These are phyloP conservation scores for Coemansia asiatica DNA, from an alignment of 192 early-diverging fungal genomes.

Conservation along the genomic window DNA sequence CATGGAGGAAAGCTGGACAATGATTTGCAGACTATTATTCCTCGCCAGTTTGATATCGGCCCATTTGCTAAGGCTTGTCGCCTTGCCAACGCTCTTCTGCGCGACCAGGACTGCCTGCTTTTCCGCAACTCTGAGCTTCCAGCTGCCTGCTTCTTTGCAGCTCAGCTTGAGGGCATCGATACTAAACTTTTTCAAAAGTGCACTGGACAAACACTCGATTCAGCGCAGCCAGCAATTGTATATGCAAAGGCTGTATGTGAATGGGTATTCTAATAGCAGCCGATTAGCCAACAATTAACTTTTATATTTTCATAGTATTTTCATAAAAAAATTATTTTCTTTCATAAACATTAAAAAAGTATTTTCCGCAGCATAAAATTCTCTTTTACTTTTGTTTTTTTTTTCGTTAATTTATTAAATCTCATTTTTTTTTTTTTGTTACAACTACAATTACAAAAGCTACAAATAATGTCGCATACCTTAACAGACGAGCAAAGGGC, in stretches of 20 bases:
- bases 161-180: not conserved
- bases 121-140: not conserved
- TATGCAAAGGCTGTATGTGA: not conserved
- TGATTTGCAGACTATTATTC: too few species aligned
- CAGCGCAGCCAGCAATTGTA: not conserved
- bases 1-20: too few species aligned
- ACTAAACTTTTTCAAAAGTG: not conserved
- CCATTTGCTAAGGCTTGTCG: not conserved
- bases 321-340: too few species aligned
- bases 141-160: not conserved
- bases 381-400: not conserved
- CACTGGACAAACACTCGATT: not conserved
- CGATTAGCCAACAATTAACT: too few species aligned
- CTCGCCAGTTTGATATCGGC: not conserved
- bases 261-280: not conserved
- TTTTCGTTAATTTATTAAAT: not conserved
- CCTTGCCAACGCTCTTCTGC: not conserved
- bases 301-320: too few species aligned
- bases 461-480: slow-evolving; percentile 16
- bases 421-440: slow-evolving; percentile 5
- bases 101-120: not conserved
- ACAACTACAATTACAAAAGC: not conserved
- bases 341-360: too few species aligned
- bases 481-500: slow-evolving; percentile 53
- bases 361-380: too few species aligned